These are phyloP conservation scores for Aspergillus proliferans DNA, from an alignment of 2,329 filamentous ascomycete genomes.

Conservation along the genomic window DNA sequence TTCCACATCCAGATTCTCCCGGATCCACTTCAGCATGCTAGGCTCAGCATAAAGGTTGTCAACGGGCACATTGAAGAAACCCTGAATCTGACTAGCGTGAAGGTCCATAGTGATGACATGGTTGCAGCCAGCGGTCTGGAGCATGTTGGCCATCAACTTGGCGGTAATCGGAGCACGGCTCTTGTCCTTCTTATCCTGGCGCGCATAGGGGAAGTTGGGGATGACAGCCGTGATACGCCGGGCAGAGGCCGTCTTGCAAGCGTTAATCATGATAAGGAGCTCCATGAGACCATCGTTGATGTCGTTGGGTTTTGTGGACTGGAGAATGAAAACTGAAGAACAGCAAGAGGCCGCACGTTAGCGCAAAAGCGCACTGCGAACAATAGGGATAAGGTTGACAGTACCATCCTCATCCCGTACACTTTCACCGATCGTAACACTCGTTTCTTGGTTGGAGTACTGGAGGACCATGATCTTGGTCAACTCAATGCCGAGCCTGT, in stretches of 20 bases:
- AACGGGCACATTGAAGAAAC: conserved; percentile 83
- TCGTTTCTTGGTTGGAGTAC: conserved; percentile 57
- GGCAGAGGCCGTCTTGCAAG: conserved; percentile 78
- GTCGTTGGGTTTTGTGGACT: conserved; percentile 89
- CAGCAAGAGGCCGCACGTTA: conserved; percentile 7
- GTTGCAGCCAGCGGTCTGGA: conserved; percentile 88
- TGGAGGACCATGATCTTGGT: conserved; percentile 63
- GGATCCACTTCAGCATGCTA: conserved; percentile 84
- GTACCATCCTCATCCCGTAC: conserved; percentile 91
- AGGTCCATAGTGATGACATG: conserved; percentile 96
- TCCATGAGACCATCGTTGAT: conserved; percentile 99
- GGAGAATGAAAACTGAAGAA: conserved; percentile 76
- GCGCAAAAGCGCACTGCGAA: conserved; percentile 5
- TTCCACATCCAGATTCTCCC: conserved; percentile 71
- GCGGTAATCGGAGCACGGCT: conserved; percentile 94
- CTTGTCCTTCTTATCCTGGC: conserved; percentile 97
- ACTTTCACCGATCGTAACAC: conserved; percentile 87
- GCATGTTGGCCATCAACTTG: conserved; percentile 94
- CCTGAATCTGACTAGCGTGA: conserved; percentile 88
- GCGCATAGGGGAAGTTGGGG: conserved; percentile 92
- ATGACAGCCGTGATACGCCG: conserved; percentile 91
- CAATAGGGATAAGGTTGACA: conserved; percentile 1
- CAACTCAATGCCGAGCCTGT: conserved; percentile 59
- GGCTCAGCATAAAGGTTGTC: conserved; percentile 90
- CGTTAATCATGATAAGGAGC: conserved; percentile 95